Evolutionary conservation across 495 filamentous ascomycete genomes (phyloP).

Genomic region (Hyaloscypha finlandica): DNA sequence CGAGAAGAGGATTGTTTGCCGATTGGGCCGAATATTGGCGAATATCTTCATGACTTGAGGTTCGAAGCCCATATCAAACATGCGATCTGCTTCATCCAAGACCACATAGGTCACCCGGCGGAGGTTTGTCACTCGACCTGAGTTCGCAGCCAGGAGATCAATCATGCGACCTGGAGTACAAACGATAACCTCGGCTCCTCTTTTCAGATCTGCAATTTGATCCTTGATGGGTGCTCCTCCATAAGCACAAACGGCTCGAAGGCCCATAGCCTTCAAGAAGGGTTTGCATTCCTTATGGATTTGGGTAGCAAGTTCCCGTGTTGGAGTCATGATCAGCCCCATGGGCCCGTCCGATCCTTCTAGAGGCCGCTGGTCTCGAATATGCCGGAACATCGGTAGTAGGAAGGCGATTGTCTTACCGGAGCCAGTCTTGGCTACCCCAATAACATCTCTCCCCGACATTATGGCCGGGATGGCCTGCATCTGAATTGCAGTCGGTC

Average conservation of each 20-base stretch:
- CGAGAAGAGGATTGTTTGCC: slow-evolving; percentile 93
- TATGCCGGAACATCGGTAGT: slow-evolving; percentile 95
- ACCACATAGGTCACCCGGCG: slow-evolving; percentile 89
- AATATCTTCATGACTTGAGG: slow-evolving; percentile 98
- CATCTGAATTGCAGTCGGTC: slow-evolving; percentile 89
- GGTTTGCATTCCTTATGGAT: slow-evolving; percentile 94
- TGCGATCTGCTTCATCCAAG: slow-evolving; percentile 95
- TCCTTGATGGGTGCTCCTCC: slow-evolving; percentile 97
- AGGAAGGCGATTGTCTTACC: slow-evolving; percentile 97
- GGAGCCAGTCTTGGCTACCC: slow-evolving; percentile 97
- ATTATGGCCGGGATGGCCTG: slow-evolving; percentile 95
- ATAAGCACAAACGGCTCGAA: slow-evolving; percentile 94
- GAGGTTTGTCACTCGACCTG: slow-evolving; percentile 88
- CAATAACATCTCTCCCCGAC: slow-evolving; percentile 95
- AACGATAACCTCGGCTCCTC: slow-evolving; percentile 92
- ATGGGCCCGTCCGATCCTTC: slow-evolving; percentile 85
- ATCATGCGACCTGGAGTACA: slow-evolving; percentile 98
- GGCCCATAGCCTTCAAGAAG: slow-evolving; percentile 83
- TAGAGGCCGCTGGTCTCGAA: slow-evolving; percentile 89
- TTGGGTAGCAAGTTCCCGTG: slow-evolving; percentile 91
- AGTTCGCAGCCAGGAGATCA: slow-evolving; percentile 90
- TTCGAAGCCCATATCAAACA: slow-evolving; percentile 99
- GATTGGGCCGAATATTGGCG: slow-evolving; percentile 83
- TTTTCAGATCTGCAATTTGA: slow-evolving; percentile 94
- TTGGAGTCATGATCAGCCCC: slow-evolving; percentile 88